A percentile compares a stretch with the other conserved stretches of the same genome.
phyloP scores from a whole-genome alignment of 2,329 filamentous ascomycete genomes.

The Exserohilum rostratum region DNA sequence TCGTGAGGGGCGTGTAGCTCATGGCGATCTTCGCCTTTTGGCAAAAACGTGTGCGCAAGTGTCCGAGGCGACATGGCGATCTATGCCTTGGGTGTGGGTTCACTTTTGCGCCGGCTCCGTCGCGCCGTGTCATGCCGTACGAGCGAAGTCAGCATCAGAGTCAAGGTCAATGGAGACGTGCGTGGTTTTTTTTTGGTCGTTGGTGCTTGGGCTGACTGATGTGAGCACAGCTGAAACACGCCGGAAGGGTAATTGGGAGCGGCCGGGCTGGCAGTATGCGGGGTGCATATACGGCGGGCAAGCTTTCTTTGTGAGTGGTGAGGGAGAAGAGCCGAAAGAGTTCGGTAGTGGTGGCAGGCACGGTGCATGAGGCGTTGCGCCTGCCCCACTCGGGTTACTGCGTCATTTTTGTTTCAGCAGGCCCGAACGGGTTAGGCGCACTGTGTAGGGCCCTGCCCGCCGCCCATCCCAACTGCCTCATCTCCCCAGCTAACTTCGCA shows the following conservation, averaged over 20 bases:
- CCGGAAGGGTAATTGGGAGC: background rate
- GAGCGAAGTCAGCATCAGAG: slow-evolving; percentile 2
- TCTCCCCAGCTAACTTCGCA: background rate
- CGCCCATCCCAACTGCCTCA: background rate
- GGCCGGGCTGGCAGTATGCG: background rate
- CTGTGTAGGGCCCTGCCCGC: background rate
- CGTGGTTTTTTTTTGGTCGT: background rate
- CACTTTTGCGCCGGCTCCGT: slow-evolving; percentile 10
- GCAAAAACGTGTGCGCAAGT: slow-evolving; percentile 21
- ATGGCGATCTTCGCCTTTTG: slow-evolving; percentile 31
- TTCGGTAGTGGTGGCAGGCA: background rate
- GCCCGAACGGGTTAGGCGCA: background rate
- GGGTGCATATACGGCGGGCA: background rate
- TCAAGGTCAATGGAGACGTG: background rate
- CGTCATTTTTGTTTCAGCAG: slow-evolving; percentile 12
- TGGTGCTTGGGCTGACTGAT: background rate
- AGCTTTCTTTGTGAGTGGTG: background rate
- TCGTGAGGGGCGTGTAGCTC: slow-evolving; percentile 12
- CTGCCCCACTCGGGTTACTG: slow-evolving; percentile 4
- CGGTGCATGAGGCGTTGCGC: slow-evolving; percentile 7
- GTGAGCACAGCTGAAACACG: background rate
- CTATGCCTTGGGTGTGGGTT: slow-evolving; percentile 27
- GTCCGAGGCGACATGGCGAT: slow-evolving; percentile 28
- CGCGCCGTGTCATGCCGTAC: slow-evolving; percentile 13
- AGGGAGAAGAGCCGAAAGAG: background rate